phyloP scores from a whole-genome alignment of 2,329 filamentous ascomycete species.

The Xylariales sp. region DNA sequence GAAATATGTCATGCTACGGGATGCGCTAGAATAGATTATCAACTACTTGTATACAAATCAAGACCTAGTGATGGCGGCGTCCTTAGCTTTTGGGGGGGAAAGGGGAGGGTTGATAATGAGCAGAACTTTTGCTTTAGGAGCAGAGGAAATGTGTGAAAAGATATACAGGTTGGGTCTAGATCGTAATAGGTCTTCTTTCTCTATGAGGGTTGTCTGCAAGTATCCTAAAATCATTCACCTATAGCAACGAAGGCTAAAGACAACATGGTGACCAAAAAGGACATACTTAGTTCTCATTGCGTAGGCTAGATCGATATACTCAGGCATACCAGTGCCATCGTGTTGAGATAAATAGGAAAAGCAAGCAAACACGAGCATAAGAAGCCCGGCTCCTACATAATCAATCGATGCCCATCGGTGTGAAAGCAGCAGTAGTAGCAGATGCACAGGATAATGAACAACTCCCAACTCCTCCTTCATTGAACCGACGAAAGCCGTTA shows the following conservation, averaged over 20 bases:
- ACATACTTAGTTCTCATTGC: not conserved
- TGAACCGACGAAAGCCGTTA: not conserved
- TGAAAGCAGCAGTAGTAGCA: not conserved
- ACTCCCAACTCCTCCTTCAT: not conserved
- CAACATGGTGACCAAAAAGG: not conserved
- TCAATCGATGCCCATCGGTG: not conserved
- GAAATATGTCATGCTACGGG: too few relatives aligned
- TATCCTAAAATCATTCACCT: too few relatives aligned
- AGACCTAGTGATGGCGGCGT: too few relatives aligned
- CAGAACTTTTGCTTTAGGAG: too few relatives aligned
- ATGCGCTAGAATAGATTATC: too few relatives aligned
- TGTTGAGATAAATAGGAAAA: not conserved
- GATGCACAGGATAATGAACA: not conserved
- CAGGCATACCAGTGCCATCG: slow-evolving; percentile 1
- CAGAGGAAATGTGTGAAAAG: too few relatives aligned
- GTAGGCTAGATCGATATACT: not conserved
- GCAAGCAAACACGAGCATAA: not conserved
- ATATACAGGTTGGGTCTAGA: too few relatives aligned
- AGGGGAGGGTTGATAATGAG: too few relatives aligned
- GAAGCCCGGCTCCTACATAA: not conserved
- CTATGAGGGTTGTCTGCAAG: too few relatives aligned
- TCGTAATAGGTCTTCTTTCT: too few relatives aligned
- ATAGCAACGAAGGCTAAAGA: not conserved
- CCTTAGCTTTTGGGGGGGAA: too few relatives aligned
- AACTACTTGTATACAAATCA: too few relatives aligned